A percentile compares a stretch with the other conserved stretches of the same genome.
These are phyloP conservation scores for Penicillium mononematosum DNA, from an alignment of 495 filamentous ascomycete species.

Conservation along the genomic window DNA sequence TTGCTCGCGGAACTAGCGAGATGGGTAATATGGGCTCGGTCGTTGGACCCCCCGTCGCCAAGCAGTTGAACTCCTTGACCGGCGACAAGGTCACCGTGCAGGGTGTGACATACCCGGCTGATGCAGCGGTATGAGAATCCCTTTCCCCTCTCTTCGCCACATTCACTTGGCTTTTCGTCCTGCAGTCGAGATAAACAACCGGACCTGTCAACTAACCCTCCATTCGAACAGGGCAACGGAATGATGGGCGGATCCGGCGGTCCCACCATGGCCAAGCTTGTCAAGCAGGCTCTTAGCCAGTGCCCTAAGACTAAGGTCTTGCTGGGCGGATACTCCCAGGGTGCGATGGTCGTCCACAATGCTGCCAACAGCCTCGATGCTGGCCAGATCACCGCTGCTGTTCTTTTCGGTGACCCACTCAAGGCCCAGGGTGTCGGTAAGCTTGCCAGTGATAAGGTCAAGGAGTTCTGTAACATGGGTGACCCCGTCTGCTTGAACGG, in stretches of 20 bases:
- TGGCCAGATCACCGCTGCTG: conserved; percentile 32
- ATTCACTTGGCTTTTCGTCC: neutral
- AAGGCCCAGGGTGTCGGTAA: conserved; percentile 45
- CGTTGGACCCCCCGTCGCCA: conserved; percentile 55
- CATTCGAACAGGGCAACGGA: conserved; percentile 42
- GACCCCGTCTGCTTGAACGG: conserved; percentile 58
- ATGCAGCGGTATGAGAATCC: conserved; percentile 31
- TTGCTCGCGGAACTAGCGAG: conserved; percentile 58
- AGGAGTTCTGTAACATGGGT: conserved; percentile 50
- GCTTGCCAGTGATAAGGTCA: conserved; percentile 43
- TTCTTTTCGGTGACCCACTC: conserved; percentile 62
- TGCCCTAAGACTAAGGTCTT: conserved; percentile 63
- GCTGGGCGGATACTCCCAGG: conserved; percentile 61
- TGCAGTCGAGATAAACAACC: neutral
- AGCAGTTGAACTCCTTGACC: conserved; percentile 40
- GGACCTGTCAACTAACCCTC: neutral
- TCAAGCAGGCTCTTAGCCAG: conserved; percentile 43
- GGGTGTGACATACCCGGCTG: conserved; percentile 55
- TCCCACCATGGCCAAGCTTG: conserved; percentile 47
- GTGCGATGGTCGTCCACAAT: conserved; percentile 52
- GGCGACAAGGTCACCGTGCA: conserved; percentile 49
- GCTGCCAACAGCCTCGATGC: conserved; percentile 40
- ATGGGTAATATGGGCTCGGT: conserved; percentile 57
- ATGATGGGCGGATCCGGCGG: conserved; percentile 45
- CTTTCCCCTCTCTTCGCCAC: neutral